phyloP scores from a whole-genome alignment of 1,139 yeast species.

The Geotrichum klebahnii region DNA sequence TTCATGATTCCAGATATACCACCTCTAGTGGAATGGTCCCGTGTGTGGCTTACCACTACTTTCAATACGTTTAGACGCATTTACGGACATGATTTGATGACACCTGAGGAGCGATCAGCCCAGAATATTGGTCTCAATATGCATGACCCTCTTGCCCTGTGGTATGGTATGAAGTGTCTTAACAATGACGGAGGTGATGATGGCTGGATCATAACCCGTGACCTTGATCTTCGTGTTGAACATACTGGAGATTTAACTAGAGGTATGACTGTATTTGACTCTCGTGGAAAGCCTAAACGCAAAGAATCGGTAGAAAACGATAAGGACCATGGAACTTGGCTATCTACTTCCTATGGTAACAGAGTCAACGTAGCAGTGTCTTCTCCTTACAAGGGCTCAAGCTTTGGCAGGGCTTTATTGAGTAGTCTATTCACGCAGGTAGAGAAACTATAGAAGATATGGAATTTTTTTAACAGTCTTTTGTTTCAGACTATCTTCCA shows the following conservation, averaged over 20 bases:
- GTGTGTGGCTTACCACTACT: slow-evolving; percentile 37
- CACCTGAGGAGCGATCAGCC: slow-evolving; percentile 24
- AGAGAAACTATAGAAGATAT: too few species aligned
- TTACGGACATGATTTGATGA: slow-evolving; percentile 22
- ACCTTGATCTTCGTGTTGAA: slow-evolving; percentile 42
- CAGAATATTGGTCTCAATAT: slow-evolving; percentile 29
- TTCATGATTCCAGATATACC: not conserved
- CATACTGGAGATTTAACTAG: slow-evolving; percentile 40
- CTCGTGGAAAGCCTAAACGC: slow-evolving; percentile 36
- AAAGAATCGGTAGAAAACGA: slow-evolving; percentile 23
- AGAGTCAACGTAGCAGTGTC: slow-evolving; percentile 31
- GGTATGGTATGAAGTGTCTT: slow-evolving; percentile 32
- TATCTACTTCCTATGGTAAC: slow-evolving; percentile 32
- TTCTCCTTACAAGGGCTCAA: slow-evolving; percentile 28
- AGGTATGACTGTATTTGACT: slow-evolving; percentile 40
- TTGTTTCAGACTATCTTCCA: too few species aligned
- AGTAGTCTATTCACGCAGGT: not conserved
- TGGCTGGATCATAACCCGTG: slow-evolving; percentile 34
- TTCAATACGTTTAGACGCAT: slow-evolving; percentile 33
- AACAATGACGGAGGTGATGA: not conserved
- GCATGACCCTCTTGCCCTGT: slow-evolving; percentile 45
- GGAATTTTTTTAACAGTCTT: too few species aligned
- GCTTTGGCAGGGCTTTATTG: slow-evolving; percentile 8
- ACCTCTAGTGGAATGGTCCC: slow-evolving; percentile 16
- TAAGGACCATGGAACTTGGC: slow-evolving; percentile 35